Base-by-base conservation (phyloP, 2,329 filamentous ascomycete genomes). In the Dactylonectria estremocensis region DNA sequence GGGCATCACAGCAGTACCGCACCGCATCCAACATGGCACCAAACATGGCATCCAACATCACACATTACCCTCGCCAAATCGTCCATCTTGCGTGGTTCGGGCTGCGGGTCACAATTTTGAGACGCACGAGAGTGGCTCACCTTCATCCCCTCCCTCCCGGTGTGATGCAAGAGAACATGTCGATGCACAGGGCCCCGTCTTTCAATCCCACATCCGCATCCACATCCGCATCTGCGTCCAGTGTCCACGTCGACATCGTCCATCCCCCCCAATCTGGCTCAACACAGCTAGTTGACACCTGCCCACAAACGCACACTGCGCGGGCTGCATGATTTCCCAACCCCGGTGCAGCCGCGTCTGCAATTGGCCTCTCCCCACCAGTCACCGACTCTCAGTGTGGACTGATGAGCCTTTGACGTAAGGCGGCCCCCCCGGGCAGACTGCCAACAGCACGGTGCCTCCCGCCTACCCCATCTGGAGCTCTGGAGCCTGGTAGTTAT, bases 351-450 rank as follows among this genome's bases (percentile, higher is more conserved):
- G 63, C 61, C 68, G 69, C 66, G 66, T 64, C 61, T 74, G 67
- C 62, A 56, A 68, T 74, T 75, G 69, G 74, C 66, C 64, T 73
- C 68, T 54, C 61, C 62, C 57, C 66, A 64, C 65, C 61, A 59
- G 68, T 54, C 63, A 52, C 61, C 64, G 56, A 58, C 55, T 52
- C 55, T 46, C 22, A 60, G 60, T 76, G 71, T 76, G 72, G 74
- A 74, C 71, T 72, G 70, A 76, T 71, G 71, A 69, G 60, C 69
- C 70, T 77, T 50, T 76, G 75, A 76, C 76, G 72, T 77, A 77
- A 72, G 69, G 74, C 68, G 69, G 68, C 52, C 62, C 65, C 61
- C 56, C 59, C 64, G 43, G 60, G 65, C 59, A 66, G 48, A 60
- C 50, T 72, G 67, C 67, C 71, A 68, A 74, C 74, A 43, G 14